A percentile compares a stretch with the other conserved stretches of the same genome.
Conservation (phyloP, 2,329 filamentous ascomycete genomes). For the Trichophyton schoenleinii region DNA sequence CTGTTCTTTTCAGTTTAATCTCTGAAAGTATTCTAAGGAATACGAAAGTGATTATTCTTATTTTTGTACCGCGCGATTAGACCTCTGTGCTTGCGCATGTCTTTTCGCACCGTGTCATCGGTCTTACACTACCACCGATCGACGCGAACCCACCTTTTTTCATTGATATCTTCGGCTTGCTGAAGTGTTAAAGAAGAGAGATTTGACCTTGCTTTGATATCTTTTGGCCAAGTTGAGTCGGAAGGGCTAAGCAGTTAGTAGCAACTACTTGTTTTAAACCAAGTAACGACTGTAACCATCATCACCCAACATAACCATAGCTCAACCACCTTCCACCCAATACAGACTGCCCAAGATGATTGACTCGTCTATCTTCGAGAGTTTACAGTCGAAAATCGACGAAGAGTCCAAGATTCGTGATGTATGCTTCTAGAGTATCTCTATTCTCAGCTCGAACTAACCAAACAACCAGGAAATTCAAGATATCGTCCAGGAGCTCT, state of each 20-base stretch:
- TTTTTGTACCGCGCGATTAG: slow-evolving; percentile 50
- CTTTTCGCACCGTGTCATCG: slow-evolving; percentile 55
- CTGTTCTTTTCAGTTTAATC: slow-evolving; percentile 97
- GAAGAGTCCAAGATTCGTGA: slow-evolving; percentile 74
- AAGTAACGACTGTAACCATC: too few relatives aligned
- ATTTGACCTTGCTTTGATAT: too few relatives aligned
- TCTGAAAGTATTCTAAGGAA: slow-evolving; percentile 68
- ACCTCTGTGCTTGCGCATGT: slow-evolving; percentile 64
- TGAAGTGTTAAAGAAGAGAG: slow-evolving; percentile 46
- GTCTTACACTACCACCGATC: slow-evolving; percentile 62
- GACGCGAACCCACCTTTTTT: slow-evolving; percentile 54
- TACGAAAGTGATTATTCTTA: slow-evolving; percentile 69
- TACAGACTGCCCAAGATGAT: slow-evolving; percentile 40
- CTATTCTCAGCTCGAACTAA: background rate
- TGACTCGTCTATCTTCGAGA: slow-evolving; percentile 72
- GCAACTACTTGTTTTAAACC: too few relatives aligned
- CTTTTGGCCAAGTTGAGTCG: too few relatives aligned
- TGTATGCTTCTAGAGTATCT: slow-evolving; percentile 25
- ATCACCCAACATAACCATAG: background rate
- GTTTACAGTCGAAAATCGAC: slow-evolving; percentile 79
- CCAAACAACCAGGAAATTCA: slow-evolving; percentile 49
- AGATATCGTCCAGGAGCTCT: slow-evolving; percentile 67
- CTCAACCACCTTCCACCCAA: slow-evolving; percentile 15
- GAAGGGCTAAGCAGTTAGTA: too few relatives aligned
- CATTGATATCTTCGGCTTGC: slow-evolving; percentile 43